Evolutionary conservation across 345 rosid genomes (phyloP).

Genomic region (Eucalyptus curtisii): DNA sequence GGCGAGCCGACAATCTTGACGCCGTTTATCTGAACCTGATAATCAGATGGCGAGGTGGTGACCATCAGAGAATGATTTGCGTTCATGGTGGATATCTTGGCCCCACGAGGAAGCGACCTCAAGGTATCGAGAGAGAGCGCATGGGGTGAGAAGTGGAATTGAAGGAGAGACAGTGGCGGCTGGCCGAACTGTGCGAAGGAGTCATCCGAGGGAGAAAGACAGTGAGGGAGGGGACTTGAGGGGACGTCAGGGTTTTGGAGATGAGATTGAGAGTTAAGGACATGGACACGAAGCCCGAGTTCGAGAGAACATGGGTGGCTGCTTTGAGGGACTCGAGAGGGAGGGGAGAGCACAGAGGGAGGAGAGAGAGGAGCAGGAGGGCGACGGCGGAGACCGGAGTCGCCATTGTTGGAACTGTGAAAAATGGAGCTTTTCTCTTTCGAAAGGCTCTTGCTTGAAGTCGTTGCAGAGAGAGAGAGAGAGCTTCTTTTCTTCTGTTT

Average conservation of each 20-base stretch:
- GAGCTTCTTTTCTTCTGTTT: not conserved
- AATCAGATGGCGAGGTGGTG: conserved; percentile 2
- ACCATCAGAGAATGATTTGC: conserved; percentile 16
- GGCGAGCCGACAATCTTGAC: conserved; percentile 8
- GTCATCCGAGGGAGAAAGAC: conserved; percentile 27
- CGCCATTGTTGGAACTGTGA: conserved; percentile 5
- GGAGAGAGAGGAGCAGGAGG: not conserved
- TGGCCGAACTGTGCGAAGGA: conserved; percentile 21
- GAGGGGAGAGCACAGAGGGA: not conserved
- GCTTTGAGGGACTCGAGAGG: not conserved
- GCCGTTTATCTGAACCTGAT: conserved; percentile 3
- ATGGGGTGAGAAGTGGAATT: conserved; percentile 19
- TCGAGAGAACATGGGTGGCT: conserved; percentile 13
- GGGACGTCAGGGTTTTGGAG: not conserved
- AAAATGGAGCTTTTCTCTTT: not conserved
- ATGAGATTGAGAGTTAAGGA: conserved; percentile 15
- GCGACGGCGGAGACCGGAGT: not conserved
- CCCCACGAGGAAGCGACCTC: conserved; percentile 7
- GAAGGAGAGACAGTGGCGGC: conserved; percentile 24
- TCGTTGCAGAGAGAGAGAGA: not conserved
- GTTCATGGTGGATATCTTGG: conserved; percentile 21
- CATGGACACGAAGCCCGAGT: conserved; percentile 23
- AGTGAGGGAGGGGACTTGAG: conserved; percentile 18
- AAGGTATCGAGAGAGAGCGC: conserved; percentile 9
- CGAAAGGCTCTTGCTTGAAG: not conserved